Evolutionary conservation across 768 basidiomycete genomes (phyloP).

Genomic region (Rubroboletus pulcherrimus): DNA sequence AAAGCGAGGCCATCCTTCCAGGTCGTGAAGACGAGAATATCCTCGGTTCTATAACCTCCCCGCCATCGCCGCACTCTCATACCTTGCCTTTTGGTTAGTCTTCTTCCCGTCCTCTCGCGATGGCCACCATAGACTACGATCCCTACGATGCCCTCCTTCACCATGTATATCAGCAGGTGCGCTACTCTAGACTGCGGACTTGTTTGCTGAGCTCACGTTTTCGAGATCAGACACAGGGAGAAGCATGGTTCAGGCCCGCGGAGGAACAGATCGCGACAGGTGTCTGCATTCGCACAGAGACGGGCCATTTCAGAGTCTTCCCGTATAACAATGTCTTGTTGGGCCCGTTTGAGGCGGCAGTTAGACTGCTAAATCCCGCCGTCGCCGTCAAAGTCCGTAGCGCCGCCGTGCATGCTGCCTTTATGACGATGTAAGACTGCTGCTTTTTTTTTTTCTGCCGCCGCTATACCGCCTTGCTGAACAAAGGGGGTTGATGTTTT

Average conservation of each 20-base stretch:
- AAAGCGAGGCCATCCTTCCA: background rate
- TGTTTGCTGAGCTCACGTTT: background rate
- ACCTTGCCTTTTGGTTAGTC: background rate
- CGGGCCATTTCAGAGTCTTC: slow-evolving; percentile 71
- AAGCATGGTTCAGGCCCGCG: slow-evolving; percentile 82
- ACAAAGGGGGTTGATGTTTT: background rate
- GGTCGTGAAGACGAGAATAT: background rate
- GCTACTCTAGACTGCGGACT: slow-evolving; percentile 7
- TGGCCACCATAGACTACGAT: slow-evolving; percentile 64
- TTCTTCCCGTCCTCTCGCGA: background rate
- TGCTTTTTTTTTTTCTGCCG: background rate
- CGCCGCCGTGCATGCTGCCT: slow-evolving; percentile 77
- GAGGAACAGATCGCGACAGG: slow-evolving; percentile 75
- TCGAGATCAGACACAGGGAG: slow-evolving; percentile 63
- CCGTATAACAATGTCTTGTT: slow-evolving; percentile 77
- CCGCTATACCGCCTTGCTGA: background rate
- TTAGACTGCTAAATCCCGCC: slow-evolving; percentile 71
- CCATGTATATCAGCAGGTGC: slow-evolving; percentile 73
- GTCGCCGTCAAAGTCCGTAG: slow-evolving; percentile 78
- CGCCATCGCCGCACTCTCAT: slow-evolving; percentile 11
- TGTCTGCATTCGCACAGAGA: slow-evolving; percentile 68
- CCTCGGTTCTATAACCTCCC: background rate
- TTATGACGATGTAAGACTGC: slow-evolving; percentile 57
- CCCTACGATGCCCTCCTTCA: slow-evolving; percentile 77
- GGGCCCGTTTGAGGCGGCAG: slow-evolving; percentile 74